A percentile compares a stretch with the other conserved stretches of the same genome.
phyloP scores from a whole-genome alignment of 352 stramenopile genomes.

The Phytopythium aichiense region DNA sequence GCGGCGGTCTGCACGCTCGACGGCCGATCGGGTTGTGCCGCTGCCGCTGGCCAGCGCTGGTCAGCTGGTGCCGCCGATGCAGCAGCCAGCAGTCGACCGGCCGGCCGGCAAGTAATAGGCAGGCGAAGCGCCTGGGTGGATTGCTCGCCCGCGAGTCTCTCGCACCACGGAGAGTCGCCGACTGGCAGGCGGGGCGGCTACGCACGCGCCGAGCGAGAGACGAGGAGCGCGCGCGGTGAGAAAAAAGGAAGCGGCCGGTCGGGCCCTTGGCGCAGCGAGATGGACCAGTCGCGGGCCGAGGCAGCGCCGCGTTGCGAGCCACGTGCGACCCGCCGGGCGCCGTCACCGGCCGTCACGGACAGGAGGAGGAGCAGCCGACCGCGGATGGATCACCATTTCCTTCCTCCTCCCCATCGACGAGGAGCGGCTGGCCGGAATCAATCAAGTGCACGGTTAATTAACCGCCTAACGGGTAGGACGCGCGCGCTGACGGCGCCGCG shows the following conservation, averaged over 20 bases:
- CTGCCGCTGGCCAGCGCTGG: neutral
- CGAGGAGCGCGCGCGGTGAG: neutral
- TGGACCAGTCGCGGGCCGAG: slow-evolving; percentile 1
- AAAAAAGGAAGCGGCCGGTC: slow-evolving; percentile 3
- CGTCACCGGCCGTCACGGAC: neutral
- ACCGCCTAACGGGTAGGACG: neutral
- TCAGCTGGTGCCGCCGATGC: neutral
- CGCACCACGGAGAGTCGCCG: neutral
- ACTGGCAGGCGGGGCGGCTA: neutral
- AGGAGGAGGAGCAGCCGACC: no score
- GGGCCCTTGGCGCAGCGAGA: neutral
- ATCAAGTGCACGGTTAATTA: slow-evolving; percentile 5
- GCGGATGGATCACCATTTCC: no score
- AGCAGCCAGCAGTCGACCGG: no score
- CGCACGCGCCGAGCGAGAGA: slow-evolving; percentile 1
- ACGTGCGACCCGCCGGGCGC: neutral
- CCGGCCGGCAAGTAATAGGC: neutral
- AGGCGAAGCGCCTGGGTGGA: neutral
- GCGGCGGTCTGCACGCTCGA: neutral
- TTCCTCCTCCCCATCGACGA: neutral
- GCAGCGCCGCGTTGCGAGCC: neutral
- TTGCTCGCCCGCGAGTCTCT: neutral
- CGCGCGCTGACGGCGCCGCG: neutral
- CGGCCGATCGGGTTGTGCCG: neutral
- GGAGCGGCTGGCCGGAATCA: slow-evolving; percentile 3